phyloP scores from a whole-genome alignment of 306 rosid species.

The Quercus berberidifolia region DNA sequence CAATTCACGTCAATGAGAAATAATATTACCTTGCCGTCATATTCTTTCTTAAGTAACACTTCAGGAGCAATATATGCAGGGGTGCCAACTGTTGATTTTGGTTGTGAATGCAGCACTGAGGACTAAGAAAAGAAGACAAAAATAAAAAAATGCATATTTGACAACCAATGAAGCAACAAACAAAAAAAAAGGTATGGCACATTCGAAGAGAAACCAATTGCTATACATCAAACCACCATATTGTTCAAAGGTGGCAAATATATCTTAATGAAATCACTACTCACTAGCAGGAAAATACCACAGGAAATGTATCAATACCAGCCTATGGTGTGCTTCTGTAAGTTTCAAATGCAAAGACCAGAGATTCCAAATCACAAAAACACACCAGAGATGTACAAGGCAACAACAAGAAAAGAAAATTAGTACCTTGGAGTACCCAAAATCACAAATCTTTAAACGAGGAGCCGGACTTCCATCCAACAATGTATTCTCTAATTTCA shows the following conservation, averaged over 20 bases:
- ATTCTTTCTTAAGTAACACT: constrained; percentile 92
- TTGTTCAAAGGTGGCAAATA: background rate
- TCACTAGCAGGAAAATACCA: background rate
- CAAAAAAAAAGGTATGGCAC: background rate
- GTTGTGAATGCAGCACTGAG: constrained; percentile 92
- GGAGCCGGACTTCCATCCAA: constrained; percentile 96
- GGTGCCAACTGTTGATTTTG: constrained; percentile 95
- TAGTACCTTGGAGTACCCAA: constrained; percentile 90
- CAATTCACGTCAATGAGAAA: background rate
- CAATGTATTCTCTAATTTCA: constrained; percentile 91
- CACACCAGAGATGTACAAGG: background rate
- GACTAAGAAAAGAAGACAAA: constrained; percentile 52
- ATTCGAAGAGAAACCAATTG: background rate
- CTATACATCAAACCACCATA: background rate
- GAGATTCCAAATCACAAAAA: background rate
- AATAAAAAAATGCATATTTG: constrained; percentile 23
- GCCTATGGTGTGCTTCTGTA: background rate
- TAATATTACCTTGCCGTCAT: constrained; percentile 87
- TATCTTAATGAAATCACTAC: background rate
- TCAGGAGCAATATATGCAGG: constrained; percentile 98
- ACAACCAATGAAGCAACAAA: background rate
- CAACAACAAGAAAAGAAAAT: background rate
- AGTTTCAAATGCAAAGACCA: background rate
- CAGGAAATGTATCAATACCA: background rate
- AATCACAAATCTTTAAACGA: constrained; percentile 89